phyloP scores from a whole-genome alignment of 768 basidiomycete genomes.

The Tricholoma saponaceum region DNA sequence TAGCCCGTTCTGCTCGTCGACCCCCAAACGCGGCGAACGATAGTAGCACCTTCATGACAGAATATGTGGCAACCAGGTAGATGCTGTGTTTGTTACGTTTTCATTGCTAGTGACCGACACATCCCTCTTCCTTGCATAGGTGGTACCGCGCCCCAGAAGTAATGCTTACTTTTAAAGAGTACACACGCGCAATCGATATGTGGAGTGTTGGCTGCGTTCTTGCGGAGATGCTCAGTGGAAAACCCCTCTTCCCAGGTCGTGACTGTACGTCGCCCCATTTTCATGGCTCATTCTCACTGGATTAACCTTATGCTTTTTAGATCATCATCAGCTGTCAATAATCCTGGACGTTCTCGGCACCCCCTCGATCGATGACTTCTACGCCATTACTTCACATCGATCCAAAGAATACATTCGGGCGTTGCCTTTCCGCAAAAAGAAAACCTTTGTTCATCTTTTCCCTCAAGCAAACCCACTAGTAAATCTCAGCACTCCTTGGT shows the following conservation, averaged over 20 bases:
- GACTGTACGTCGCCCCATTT: constrained; percentile 58
- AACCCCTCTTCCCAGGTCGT: constrained; percentile 91
- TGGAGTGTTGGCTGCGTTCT: constrained; percentile 87
- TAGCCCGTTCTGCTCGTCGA: constrained; percentile 71
- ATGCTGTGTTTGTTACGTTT: constrained; percentile 9
- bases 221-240: constrained; percentile 91
- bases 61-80: constrained; percentile 93
- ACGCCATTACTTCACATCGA: constrained; percentile 78
- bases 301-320: constrained; percentile 28
- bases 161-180: constrained; percentile 97
- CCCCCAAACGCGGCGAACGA: constrained; percentile 72
- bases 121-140: constrained; percentile 28
- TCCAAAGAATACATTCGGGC: constrained; percentile 87
- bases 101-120: background rate
- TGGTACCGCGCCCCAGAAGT: constrained; percentile 99
- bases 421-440: constrained; percentile 81
- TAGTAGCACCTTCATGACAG: constrained; percentile 80
- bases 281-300: background rate
- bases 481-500: constrained; percentile 10
- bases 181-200: constrained; percentile 83
- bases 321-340: constrained; percentile 90
- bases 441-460: constrained; percentile 65
- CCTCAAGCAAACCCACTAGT: constrained; percentile 71
- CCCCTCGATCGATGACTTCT: constrained; percentile 89
- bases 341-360: constrained; percentile 95